These are phyloP conservation scores for Bathelium albidoporum DNA, from an alignment of 495 filamentous ascomycete genomes.

Conservation along the genomic window DNA sequence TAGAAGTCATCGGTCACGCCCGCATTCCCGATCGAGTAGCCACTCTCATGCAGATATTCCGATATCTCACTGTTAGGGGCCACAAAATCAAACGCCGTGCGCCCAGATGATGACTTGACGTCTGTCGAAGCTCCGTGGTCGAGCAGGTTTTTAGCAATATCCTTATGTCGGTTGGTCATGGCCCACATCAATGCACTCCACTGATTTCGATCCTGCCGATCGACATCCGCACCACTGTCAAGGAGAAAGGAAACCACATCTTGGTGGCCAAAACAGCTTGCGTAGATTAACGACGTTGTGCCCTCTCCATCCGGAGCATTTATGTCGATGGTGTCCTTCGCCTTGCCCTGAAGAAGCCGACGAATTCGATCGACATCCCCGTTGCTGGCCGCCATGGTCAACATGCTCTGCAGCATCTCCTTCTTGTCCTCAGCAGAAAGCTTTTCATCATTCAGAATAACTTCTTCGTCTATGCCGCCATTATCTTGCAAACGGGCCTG, in stretches of 20 bases:
- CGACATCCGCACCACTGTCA: conserved; percentile 78
- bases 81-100: conserved; percentile 95
- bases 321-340: conserved; percentile 70
- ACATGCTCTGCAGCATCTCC: conserved; percentile 67
- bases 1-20: conserved; percentile 96
- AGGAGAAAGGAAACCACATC: conserved; percentile 76
- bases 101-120: conserved; percentile 82
- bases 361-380: conserved; percentile 76
- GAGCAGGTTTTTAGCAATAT: conserved; percentile 80
- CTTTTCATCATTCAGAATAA: conserved; percentile 60
- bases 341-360: conserved; percentile 64
- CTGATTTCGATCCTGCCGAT: conserved; percentile 87
- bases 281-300: conserved; percentile 90
- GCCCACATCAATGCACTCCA: conserved; percentile 99
- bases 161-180: conserved; percentile 96
- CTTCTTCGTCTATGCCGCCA: conserved; percentile 59
- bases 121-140: conserved; percentile 93
- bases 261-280: conserved; percentile 97
- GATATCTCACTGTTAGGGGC: conserved; percentile 93
- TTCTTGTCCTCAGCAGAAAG: conserved; percentile 68
- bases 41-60: conserved; percentile 84
- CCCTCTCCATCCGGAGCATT: conserved; percentile 91
- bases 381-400: conserved; percentile 96
- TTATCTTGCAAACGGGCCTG: conserved; percentile 67
- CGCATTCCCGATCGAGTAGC: conserved; percentile 76